Conservation (phyloP, 2,329 filamentous ascomycete species). For the Paecilomyces niveus region DNA sequence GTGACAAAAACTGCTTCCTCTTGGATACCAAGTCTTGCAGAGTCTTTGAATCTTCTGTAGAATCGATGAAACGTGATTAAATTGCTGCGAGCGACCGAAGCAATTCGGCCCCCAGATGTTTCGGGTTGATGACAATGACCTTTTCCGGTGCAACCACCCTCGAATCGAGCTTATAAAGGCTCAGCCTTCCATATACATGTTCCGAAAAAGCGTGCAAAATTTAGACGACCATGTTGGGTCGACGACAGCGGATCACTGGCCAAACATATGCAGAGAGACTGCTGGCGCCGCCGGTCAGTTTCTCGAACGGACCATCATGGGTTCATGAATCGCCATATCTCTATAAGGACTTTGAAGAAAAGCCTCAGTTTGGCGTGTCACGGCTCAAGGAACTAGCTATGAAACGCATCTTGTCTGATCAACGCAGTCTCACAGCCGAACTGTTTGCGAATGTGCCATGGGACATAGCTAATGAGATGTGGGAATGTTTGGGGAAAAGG, state of each 20-base stretch:
- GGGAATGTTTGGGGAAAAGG: constrained; percentile 30
- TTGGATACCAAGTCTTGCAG: background rate
- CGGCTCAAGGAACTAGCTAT: constrained; percentile 29
- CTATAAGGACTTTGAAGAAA: constrained; percentile 18
- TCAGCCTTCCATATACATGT: constrained; percentile 8
- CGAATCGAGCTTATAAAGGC: background rate
- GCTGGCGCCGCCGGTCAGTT: constrained; percentile 5
- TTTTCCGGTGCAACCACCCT: background rate
- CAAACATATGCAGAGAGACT: constrained; percentile 10
- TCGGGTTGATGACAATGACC: background rate
- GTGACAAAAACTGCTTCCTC: background rate
- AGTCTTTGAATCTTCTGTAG: background rate
- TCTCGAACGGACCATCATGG: constrained; percentile 25
- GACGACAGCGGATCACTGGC: constrained; percentile 10
- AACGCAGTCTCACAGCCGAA: constrained; percentile 25
- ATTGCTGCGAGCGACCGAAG: background rate
- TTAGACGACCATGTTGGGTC: constrained; percentile 1
- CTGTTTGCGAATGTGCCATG: constrained; percentile 34
- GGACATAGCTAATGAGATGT: constrained; percentile 32
- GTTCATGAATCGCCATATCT: constrained; percentile 32
- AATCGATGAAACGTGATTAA: background rate
- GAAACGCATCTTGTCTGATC: constrained; percentile 24
- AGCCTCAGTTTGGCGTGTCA: constrained; percentile 18
- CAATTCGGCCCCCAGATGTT: background rate
- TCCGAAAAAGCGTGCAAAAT: constrained; percentile 26